Evolutionary conservation across 768 basidiomycete genomes (phyloP), one percentile per base, ranked within the genome.

Genomic region (Leucocoprinus leucothites): DNA sequence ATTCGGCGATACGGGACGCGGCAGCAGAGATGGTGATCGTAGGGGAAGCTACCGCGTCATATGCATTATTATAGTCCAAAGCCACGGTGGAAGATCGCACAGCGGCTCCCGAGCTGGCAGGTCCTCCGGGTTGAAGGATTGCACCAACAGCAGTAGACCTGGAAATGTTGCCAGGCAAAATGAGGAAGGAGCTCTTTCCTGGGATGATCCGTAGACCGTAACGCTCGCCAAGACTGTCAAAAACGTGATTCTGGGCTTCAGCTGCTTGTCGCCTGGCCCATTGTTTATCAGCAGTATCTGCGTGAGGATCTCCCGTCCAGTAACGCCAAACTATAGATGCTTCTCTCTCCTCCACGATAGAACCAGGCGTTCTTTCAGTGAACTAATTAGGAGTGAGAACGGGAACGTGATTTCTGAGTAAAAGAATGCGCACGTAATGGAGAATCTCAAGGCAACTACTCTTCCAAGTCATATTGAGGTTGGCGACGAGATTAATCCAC

Each of bases 161-260:
- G 9, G 89, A 91, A 59, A 91, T 82, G 60, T 89, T 87, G 71
- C 86, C 89, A 2, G 91, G 90, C 3, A 93, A 74, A 25, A 93
- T 84, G 51, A 93, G 82, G 81, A 93, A 93, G 48, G 81, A 82
- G 67, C 85, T 90, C 52, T 80, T 73, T 1, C 89, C 89, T 0
- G 91, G 91, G 48, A 93, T 88, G 64, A 92, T 92, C 21, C 91
- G 85, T 8, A 94, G 72, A 1, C 88, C 87, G 64, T 89, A 92
- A 0, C 87, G 84, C 65, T 92, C 90, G 40, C 90, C 90, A 31
- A 91, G 82, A 61, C 86, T 88, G 67, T 92, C 91, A 64, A 91
- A 93, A 59, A 93, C 90, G 63, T 94, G 92, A 69, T 94, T 94
- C 69, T 94, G 92, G 19, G 92, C 92, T 66, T 93, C 91, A 0